Evolutionary conservation across 2,329 filamentous ascomycete species (phyloP), one percentile per base, ranked within the genome.

Genomic region (Pseudogymnoascus destructans): DNA sequence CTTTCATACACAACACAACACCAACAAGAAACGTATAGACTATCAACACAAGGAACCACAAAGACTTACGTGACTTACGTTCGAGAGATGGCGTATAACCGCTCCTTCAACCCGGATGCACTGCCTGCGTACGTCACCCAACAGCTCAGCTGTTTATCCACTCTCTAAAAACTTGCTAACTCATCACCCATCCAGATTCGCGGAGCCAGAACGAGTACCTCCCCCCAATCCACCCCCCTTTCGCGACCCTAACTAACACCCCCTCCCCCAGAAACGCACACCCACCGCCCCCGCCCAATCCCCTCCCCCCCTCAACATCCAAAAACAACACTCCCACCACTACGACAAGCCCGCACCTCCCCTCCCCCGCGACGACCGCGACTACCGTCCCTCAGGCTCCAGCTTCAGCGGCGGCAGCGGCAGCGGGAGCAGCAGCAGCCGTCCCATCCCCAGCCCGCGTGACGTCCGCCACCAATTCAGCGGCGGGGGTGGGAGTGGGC

Each of bases 51-150:
- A n/a, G 33, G 35, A 38, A 38, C 11, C 5, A 38, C 35, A 38
- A 38, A 33, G 4, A 35, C 13, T n/a, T n/a, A n/a, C n/a, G 23
- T 7, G 25, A 8, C 6, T 25, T 10, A 38, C 15, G 8, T 63
- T 55, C 63, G 72, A 70, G 72, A 70, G 61, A 97, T 97, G 92
- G 92, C 92, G 59, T 97, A 97, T 79, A 95, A 95, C 74, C 84
- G 84, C 71, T 82, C 86, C 59, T 93, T 90, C 76, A 95, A 98
- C 72, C 91, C 91, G 32, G 92, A 98, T 76, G 88, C 90, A 70
- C 82, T 98, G 63, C 92, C 92, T 70, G 89, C 89, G 87, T 93
- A 79, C 75, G 85, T 73, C 57, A 42, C 54, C 11, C 40, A 35
- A 49, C 38, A 59, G 30, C 19, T 60, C 58, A 46, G 58, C 62